Evolutionary conservation across 2,329 filamentous ascomycete species (phyloP).

Genomic region (Aureobasidium sp.): DNA sequence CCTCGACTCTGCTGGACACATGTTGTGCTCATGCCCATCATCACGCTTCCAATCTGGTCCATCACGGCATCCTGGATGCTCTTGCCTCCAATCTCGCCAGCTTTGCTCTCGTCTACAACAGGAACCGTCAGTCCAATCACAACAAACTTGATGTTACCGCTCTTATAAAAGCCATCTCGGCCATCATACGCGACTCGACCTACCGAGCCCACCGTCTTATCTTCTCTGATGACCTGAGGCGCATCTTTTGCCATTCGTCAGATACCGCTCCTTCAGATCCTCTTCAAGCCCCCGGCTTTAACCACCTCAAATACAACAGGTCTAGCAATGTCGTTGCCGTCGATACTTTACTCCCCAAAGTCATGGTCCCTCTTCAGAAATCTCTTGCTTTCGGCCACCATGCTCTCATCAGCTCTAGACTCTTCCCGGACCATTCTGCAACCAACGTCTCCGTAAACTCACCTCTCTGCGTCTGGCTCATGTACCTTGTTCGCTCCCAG

Average conservation of each 20-base stretch:
- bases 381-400: slow-evolving; percentile 15
- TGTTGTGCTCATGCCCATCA: slow-evolving; percentile 42
- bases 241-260: slow-evolving; percentile 20
- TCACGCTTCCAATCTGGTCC: slow-evolving; percentile 47
- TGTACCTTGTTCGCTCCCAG: slow-evolving; percentile 36
- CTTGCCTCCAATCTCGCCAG: slow-evolving; percentile 61
- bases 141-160: slow-evolving; percentile 48
- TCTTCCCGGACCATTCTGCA: slow-evolving; percentile 15
- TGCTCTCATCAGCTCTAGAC: slow-evolving; percentile 8
- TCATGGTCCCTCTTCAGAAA: slow-evolving; percentile 15
- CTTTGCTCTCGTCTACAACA: slow-evolving; percentile 17
- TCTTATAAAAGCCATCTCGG: slow-evolving; percentile 66
- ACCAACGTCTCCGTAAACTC: slow-evolving; percentile 36
- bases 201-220: slow-evolving; percentile 59
- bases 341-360: slow-evolving; percentile 15
- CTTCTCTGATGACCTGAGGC: slow-evolving; percentile 39
- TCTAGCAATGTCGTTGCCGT: not conserved
- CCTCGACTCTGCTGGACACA: slow-evolving; percentile 49
- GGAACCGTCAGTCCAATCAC: slow-evolving; percentile 40
- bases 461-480: slow-evolving; percentile 41
- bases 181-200: slow-evolving; percentile 70
- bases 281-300: not conserved
- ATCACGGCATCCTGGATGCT: slow-evolving; percentile 66
- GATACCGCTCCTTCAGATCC: not conserved
- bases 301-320: not conserved